Evolutionary conservation across 805 yeast species (phyloP).

Genomic region (Lachancea sp.): DNA sequence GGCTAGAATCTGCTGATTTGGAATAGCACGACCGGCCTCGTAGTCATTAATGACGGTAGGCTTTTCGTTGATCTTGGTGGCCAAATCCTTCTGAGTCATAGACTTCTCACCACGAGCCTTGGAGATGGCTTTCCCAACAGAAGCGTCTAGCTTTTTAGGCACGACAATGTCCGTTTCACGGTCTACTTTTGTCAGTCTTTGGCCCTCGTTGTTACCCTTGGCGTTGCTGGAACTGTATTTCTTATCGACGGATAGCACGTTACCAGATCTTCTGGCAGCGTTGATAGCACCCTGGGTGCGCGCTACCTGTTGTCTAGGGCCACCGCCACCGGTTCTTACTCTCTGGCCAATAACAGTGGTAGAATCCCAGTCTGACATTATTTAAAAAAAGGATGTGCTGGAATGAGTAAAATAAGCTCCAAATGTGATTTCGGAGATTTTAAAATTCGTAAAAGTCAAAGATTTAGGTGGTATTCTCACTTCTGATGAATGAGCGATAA

Average conservation of each 20-base stretch:
- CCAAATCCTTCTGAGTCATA: constrained; percentile 91
- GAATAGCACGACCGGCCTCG: constrained; percentile 94
- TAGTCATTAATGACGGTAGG: constrained; percentile 93
- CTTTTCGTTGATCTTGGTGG: constrained; percentile 92
- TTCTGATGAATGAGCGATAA: no score
- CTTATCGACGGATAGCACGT: constrained; percentile 86
- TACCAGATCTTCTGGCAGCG: constrained; percentile 90
- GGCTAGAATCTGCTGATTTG: constrained; percentile 89
- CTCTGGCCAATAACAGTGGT: constrained; percentile 85
- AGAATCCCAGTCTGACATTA: constrained; percentile 80
- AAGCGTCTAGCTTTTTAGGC: constrained; percentile 76
- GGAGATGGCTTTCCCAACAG: constrained; percentile 82
- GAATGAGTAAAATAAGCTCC: neutral
- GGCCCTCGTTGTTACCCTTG: constrained; percentile 84
- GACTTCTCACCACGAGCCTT: constrained; percentile 83
- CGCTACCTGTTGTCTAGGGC: constrained; percentile 82
- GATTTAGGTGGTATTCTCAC: no score
- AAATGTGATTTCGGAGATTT: neutral
- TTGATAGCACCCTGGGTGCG: constrained; percentile 72
- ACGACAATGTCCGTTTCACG: constrained; percentile 90
- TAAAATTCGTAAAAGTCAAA: no score
- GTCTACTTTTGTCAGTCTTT: constrained; percentile 87
- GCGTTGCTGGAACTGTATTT: constrained; percentile 64
- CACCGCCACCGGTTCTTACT: constrained; percentile 82
- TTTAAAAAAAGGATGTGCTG: neutral